Percentiles rank a stretch among this genome's conserved stretches.
Evolutionary conservation across 179 eudicot genomes (phyloP).

Genomic region (Silene coronaria): DNA sequence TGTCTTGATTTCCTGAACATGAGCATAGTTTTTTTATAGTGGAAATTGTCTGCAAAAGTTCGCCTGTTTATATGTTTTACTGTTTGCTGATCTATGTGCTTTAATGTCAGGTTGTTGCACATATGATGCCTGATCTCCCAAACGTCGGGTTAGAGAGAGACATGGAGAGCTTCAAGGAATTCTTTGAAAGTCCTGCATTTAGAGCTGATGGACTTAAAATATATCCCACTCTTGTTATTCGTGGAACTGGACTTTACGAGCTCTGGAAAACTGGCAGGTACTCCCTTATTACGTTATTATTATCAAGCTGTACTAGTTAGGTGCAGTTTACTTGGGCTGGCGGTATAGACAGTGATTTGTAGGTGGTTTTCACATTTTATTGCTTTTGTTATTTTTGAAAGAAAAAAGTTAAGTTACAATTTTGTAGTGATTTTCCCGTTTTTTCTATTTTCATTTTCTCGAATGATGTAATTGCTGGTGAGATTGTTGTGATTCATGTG

Average conservation of each 20-base stretch:
- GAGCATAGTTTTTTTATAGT: not conserved
- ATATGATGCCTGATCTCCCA: slow-evolving; percentile 99
- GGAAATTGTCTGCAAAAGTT: not conserved
- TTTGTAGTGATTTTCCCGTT: not conserved
- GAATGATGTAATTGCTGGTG: not conserved
- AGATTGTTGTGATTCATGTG: slow-evolving; percentile 7
- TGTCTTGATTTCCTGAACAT: not conserved
- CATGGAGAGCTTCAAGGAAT: slow-evolving; percentile 94
- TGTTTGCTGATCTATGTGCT: not conserved
- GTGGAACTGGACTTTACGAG: slow-evolving; percentile 99
- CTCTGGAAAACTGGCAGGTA: slow-evolving; percentile 99
- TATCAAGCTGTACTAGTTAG: not conserved
- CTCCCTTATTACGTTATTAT: slow-evolving; percentile 4
- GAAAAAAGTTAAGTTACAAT: too few species aligned
- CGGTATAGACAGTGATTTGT: not conserved
- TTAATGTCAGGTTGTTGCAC: slow-evolving; percentile 82
- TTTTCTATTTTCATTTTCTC: not conserved
- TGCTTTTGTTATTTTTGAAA: not conserved
- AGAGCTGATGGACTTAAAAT: slow-evolving; percentile 97
- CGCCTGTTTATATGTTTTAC: not conserved
- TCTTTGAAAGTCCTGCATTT: slow-evolving; percentile 91
- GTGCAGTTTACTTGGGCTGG: not conserved
- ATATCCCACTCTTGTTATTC: slow-evolving; percentile 97
- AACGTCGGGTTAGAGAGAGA: slow-evolving; percentile 98
- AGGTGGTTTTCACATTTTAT: not conserved